Evolutionary conservation across 2,329 filamentous ascomycete species (phyloP), one percentile per base, ranked within the genome.

Genomic region (Hypoxylon sp.): DNA sequence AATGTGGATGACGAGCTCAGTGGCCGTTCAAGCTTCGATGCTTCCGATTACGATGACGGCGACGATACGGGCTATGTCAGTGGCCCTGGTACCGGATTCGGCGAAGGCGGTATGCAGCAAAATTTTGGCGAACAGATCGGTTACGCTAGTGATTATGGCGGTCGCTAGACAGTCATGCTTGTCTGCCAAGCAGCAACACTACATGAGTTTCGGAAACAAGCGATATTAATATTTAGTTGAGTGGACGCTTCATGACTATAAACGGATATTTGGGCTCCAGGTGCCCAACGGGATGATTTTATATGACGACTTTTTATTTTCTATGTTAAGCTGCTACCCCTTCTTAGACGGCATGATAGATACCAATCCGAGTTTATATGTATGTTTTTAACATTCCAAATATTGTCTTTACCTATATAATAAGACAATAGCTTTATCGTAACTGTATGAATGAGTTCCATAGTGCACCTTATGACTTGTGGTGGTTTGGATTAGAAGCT

Each of bases 21-120:
- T 74, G 92, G 92, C 0, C 86, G 91, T 57, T 93, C 91, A 70
- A 94, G 91, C 70, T 96, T 95, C 74, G 93, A 97, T 75, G 90
- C 90, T 0, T 93, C 91, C 63, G 92, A 94, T 75, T 92, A 90
- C 69, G 91, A 91, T 63, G 90, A 92, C 49, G 90, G 87, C 13
- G 91, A 94, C 58, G 89, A 93, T 64, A 85, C 86, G 56, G 90
- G 91, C 19, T 91, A 91, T 72, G 84, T 90, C 41, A 90, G 87
- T 61, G 86, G 86, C 0, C 87, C 89, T 1, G 88, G 88, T 32
- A 88, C 85, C 3, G 86, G 86, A 0, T 89, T 84, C 63, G 86
- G 86, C 10, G 85, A 86, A n/a, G 85, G 85, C 1, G 83, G 85
- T 7, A 82, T 88, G 82, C 78, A 78, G 25, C 86, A 88, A 71